phyloP scores from a whole-genome alignment of 805 yeast species.

The Ogataea neopini region DNA sequence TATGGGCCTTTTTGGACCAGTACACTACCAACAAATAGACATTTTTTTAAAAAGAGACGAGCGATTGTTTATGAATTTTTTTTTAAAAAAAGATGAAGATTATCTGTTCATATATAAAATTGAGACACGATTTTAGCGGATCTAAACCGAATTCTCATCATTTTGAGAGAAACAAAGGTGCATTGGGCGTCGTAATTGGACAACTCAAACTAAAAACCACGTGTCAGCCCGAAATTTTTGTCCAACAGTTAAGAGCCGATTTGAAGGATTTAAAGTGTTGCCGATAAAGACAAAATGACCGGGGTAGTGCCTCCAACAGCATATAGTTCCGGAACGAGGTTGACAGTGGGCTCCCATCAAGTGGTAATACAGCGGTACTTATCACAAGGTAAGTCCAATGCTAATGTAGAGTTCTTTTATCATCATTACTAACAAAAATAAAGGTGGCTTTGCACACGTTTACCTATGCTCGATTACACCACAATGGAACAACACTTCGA shows the following conservation, averaged over 20 bases:
- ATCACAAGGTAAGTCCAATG: conserved; percentile 59
- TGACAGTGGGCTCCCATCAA: conserved; percentile 82
- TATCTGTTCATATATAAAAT: conserved; percentile 5
- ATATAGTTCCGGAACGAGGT: conserved; percentile 71
- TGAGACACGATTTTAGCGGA: background rate
- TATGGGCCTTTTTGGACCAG: background rate
- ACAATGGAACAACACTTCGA: conserved; percentile 49
- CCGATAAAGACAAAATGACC: conserved; percentile 12
- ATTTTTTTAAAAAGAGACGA: background rate
- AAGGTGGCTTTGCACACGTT: conserved; percentile 90
- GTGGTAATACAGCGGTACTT: conserved; percentile 70
- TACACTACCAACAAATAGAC: background rate
- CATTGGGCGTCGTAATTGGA: conserved; percentile 2
- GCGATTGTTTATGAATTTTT: conserved; percentile 3
- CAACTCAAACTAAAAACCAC: background rate
- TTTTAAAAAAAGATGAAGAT: conserved; percentile 7
- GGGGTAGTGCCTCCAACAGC: conserved; percentile 51
- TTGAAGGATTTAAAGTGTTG: background rate
- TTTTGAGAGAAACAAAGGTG: background rate
- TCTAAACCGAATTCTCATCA: background rate
- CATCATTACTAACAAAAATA: conserved; percentile 9
- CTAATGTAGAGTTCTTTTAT: background rate
- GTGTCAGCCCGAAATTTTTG: background rate
- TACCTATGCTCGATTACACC: conserved; percentile 76
- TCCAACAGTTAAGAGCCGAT: background rate